A percentile compares a stretch with the other conserved stretches of the same genome.
These are phyloP conservation scores for Puccinia coronata DNA, from an alignment of 1,284 basidiomycete genomes.

Conservation along the genomic window DNA sequence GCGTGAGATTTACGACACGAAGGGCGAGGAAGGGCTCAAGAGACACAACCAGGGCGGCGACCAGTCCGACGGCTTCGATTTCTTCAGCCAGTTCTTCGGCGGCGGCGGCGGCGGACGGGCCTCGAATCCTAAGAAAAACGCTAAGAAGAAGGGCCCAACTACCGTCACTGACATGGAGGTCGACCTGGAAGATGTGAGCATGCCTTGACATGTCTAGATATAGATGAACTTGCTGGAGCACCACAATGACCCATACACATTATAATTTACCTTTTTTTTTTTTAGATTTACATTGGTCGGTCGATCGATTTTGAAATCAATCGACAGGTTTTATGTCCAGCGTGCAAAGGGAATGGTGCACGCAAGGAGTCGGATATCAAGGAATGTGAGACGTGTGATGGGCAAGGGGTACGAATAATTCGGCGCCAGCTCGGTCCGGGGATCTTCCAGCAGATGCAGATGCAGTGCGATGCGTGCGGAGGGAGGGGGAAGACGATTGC, in stretches of 20 bases:
- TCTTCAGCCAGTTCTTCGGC: slow-evolving; percentile 89
- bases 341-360: slow-evolving; percentile 87
- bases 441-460: slow-evolving; percentile 57
- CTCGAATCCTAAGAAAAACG: slow-evolving; percentile 63
- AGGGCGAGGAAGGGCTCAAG: slow-evolving; percentile 87
- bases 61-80: slow-evolving; percentile 82
- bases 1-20: slow-evolving; percentile 84
- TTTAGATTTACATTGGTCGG: slow-evolving; percentile 43
- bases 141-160: slow-evolving; percentile 77
- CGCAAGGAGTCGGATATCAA: slow-evolving; percentile 82
- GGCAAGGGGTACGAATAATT: slow-evolving; percentile 78
- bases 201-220: slow-evolving; percentile 34
- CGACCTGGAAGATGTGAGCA: slow-evolving; percentile 71
- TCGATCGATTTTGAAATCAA: slow-evolving; percentile 76
- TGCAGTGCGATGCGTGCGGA: slow-evolving; percentile 66
- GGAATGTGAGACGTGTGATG: slow-evolving; percentile 74
- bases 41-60: slow-evolving; percentile 69
- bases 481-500: slow-evolving; percentile 78
- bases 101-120: slow-evolving; percentile 64
- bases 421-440: slow-evolving; percentile 88
- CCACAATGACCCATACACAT: too few species aligned
- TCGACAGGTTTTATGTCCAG: slow-evolving; percentile 84
- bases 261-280: too few species aligned
- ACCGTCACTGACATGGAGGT: slow-evolving; percentile 85
- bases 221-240: too few species aligned